Percentiles rank a stretch among this genome's conserved stretches.
These are phyloP conservation scores for Inonotus obliquus DNA, from an alignment of 1,284 basidiomycete species.

Conservation along the genomic window DNA sequence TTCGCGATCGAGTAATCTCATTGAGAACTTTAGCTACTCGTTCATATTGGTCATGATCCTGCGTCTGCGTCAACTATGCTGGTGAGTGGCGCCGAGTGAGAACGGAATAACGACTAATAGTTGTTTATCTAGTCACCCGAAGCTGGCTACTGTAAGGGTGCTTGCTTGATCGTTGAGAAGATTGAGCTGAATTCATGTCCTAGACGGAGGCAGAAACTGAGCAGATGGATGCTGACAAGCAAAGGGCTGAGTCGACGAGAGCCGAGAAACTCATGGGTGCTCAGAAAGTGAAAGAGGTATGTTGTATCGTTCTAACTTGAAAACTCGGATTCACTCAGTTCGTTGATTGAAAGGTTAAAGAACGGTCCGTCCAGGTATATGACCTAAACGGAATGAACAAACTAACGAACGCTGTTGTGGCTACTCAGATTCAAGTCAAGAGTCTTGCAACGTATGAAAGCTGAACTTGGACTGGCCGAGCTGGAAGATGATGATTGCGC, in stretches of 20 bases:
- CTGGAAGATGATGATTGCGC: slow-evolving; percentile 23
- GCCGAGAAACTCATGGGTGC: slow-evolving; percentile 53
- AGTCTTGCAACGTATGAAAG: slow-evolving; percentile 15
- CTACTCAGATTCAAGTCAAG: slow-evolving; percentile 18
- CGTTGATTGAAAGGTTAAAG: slow-evolving; percentile 32
- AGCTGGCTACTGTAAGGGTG: slow-evolving; percentile 50
- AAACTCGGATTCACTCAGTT: not conserved
- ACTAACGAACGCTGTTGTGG: not conserved
- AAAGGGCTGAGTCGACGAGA: slow-evolving; percentile 51
- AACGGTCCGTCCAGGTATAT: slow-evolving; percentile 25
- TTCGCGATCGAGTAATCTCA: not conserved
- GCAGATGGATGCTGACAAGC: slow-evolving; percentile 45
- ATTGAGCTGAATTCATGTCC: not conserved
- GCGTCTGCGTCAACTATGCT: slow-evolving; percentile 62
- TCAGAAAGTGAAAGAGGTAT: slow-evolving; percentile 47
- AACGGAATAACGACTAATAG: not conserved
- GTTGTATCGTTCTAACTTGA: slow-evolving; percentile 10
- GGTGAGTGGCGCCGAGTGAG: slow-evolving; percentile 18
- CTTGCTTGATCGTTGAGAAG: slow-evolving; percentile 20
- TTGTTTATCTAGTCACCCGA: slow-evolving; percentile 44
- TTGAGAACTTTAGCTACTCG: slow-evolving; percentile 8
- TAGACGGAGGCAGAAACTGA: slow-evolving; percentile 22
- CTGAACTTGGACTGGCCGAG: slow-evolving; percentile 18
- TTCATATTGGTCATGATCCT: slow-evolving; percentile 51
- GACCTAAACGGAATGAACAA: not conserved